Conservation (phyloP, 2,329 filamentous ascomycete genomes). For the Stagonosporopsis rhizophila region DNA sequence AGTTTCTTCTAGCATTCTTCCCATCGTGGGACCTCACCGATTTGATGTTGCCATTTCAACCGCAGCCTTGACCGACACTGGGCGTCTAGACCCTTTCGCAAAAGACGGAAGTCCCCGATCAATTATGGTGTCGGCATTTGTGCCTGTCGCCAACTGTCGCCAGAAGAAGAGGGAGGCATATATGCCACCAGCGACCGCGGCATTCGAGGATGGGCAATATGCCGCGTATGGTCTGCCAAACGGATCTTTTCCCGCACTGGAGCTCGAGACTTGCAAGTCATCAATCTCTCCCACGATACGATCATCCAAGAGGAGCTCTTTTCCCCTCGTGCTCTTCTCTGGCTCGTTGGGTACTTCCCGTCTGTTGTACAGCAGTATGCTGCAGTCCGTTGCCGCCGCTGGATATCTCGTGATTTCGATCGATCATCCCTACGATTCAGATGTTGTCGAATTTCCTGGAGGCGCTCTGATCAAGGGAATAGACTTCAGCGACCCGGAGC, state of each 20-base stretch:
- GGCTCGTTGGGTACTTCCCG: constrained; percentile 56
- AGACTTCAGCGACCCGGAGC: constrained; percentile 31
- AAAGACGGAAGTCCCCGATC: constrained; percentile 24
- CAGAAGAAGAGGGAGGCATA: constrained; percentile 20
- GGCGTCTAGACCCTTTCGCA: constrained; percentile 32
- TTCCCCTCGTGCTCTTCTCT: constrained; percentile 53
- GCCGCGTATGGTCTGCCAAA: constrained; percentile 36
- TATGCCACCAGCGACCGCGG: constrained; percentile 35
- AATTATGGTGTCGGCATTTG: constrained; percentile 37
- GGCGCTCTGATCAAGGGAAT: constrained; percentile 42
- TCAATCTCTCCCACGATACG: background rate
- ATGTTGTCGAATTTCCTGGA: constrained; percentile 59
- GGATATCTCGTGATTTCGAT: constrained; percentile 59
- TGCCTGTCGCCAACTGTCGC: constrained; percentile 25
- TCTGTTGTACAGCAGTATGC: constrained; percentile 53
- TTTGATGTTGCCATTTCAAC: constrained; percentile 25
- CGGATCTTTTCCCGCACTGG: constrained; percentile 29
- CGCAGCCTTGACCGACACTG: constrained; percentile 24
- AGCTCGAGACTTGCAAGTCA: constrained; percentile 26
- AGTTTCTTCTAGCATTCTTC: constrained; percentile 4
- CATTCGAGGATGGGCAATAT: constrained; percentile 32
- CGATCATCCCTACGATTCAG: constrained; percentile 59
- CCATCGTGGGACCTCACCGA: constrained; percentile 20
- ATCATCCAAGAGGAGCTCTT: background rate
- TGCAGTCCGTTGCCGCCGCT: constrained; percentile 55